phyloP scores from a whole-genome alignment of 1,284 basidiomycete species.

The Golubevia pallescens region DNA sequence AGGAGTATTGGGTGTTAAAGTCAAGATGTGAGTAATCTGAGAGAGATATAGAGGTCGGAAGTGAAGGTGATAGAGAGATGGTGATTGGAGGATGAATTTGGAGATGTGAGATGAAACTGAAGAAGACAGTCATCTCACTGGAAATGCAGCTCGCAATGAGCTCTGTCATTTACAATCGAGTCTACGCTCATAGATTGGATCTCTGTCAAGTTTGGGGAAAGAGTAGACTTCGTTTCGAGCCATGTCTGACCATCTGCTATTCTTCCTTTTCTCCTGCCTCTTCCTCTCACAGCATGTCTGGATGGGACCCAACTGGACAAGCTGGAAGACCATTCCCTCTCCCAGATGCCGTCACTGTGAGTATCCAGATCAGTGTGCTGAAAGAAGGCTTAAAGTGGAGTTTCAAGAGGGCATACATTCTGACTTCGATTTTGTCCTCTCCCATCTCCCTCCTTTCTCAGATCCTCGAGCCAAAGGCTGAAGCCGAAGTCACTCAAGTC shows the following conservation, averaged over 20 bases:
- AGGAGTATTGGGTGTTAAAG: slow-evolving; percentile 65
- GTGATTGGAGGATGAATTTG: not conserved
- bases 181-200: too few relatives aligned
- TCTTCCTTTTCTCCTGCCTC: not conserved
- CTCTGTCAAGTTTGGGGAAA: not conserved
- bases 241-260: not conserved
- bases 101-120: not conserved
- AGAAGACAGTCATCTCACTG: not conserved
- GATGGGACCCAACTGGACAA: slow-evolving; percentile 60
- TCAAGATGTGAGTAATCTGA: slow-evolving; percentile 42
- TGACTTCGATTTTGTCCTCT: not conserved
- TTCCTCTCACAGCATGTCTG: slow-evolving; percentile 38
- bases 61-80: not conserved
- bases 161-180: too few relatives aligned
- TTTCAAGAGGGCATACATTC: not conserved
- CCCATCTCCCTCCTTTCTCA: not conserved
- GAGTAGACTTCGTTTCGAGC: not conserved
- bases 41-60: too few relatives aligned
- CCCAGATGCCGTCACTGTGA: slow-evolving; percentile 59
- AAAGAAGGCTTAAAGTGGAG: too few relatives aligned
- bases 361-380: not conserved
- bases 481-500: slow-evolving; percentile 51
- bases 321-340: slow-evolving; percentile 64
- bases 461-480: slow-evolving; percentile 65
- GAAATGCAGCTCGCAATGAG: too few relatives aligned